Evolutionary conservation across 768 basidiomycete genomes (phyloP).

Genomic region (Russula compacta): DNA sequence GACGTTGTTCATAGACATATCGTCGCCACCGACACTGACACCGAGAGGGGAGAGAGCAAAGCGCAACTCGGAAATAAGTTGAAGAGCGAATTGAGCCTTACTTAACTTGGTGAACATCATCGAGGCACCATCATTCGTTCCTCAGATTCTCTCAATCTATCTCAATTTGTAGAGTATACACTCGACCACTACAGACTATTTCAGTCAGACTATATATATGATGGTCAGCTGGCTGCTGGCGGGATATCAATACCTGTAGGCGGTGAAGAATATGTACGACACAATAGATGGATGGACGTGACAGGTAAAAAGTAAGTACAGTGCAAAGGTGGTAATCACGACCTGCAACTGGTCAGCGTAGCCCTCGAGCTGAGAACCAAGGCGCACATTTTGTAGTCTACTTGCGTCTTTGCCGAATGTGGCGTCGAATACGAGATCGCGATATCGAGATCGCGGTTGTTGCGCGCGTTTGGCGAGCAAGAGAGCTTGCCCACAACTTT

Average conservation of each 20-base stretch:
- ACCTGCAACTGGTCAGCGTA: constrained; percentile 67
- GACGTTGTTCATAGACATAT: constrained; percentile 16
- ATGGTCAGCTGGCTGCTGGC: not conserved
- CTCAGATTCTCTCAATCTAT: not conserved
- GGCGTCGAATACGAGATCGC: constrained; percentile 49
- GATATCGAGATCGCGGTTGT: constrained; percentile 95
- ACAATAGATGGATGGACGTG: not conserved
- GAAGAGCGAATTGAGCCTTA: no score
- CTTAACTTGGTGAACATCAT: no score
- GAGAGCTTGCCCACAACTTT: constrained; percentile 59
- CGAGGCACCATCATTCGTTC: no score
- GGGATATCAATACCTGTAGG: constrained; percentile 10
- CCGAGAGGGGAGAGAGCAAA: not conserved
- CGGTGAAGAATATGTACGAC: not conserved
- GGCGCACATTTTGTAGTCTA: constrained; percentile 86
- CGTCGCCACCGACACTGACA: not conserved
- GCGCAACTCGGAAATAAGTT: not conserved
- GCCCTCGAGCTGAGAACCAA: constrained; percentile 28
- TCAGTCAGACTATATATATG: no score
- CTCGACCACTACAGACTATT: not conserved
- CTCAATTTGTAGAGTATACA: not conserved
- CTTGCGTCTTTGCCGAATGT: constrained; percentile 26
- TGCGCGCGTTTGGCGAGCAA: constrained; percentile 85
- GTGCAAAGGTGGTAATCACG: constrained; percentile 37
- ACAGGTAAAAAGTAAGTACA: not conserved